Percentiles rank a stretch among this genome's conserved stretches.
Evolutionary conservation across 179 eudicot genomes (phyloP).

Genomic region (Nepenthes alata): DNA sequence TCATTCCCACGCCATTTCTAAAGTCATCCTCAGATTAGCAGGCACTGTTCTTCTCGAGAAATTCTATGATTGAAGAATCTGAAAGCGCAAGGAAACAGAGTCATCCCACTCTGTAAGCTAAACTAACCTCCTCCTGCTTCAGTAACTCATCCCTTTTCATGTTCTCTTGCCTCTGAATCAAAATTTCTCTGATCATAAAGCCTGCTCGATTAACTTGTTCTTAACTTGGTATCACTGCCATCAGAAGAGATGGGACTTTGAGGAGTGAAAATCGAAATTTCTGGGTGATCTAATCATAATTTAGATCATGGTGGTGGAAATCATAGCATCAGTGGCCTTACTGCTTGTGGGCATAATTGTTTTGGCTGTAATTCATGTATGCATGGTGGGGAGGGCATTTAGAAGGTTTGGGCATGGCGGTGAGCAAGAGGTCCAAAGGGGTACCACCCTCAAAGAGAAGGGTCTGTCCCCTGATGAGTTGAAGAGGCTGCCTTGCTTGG

Average conservation of each 20-base stretch:
- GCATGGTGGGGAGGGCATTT: slow-evolving; percentile 45
- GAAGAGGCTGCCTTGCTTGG: slow-evolving; percentile 57
- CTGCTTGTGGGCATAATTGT: slow-evolving; percentile 46
- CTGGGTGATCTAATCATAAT: not conserved
- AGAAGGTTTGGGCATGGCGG: slow-evolving; percentile 15
- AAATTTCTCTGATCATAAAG: not conserved
- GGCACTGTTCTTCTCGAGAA: not conserved
- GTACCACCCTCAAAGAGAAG: slow-evolving; percentile 6
- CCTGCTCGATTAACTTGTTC: no score
- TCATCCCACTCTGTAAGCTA: not conserved
- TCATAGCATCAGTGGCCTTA: slow-evolving; percentile 40
- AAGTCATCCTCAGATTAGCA: no score
- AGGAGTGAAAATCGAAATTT: not conserved
- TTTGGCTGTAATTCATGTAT: slow-evolving; percentile 42
- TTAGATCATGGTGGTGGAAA: slow-evolving; percentile 27
- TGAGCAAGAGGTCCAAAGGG: slow-evolving; percentile 20
- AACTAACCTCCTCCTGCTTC: not conserved
- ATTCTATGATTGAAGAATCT: slow-evolving; percentile 15
- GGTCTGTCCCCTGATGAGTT: slow-evolving; percentile 53
- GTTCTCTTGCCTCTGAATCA: not conserved
- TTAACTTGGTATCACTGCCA: no score
- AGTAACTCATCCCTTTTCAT: not conserved
- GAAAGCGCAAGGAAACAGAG: slow-evolving; percentile 10
- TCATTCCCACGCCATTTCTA: no score
- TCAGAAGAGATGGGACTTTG: not conserved